A percentile compares a stretch with the other conserved stretches of the same genome.
phyloP scores from a whole-genome alignment of 345 rosid genomes.

The Garcia nutans region DNA sequence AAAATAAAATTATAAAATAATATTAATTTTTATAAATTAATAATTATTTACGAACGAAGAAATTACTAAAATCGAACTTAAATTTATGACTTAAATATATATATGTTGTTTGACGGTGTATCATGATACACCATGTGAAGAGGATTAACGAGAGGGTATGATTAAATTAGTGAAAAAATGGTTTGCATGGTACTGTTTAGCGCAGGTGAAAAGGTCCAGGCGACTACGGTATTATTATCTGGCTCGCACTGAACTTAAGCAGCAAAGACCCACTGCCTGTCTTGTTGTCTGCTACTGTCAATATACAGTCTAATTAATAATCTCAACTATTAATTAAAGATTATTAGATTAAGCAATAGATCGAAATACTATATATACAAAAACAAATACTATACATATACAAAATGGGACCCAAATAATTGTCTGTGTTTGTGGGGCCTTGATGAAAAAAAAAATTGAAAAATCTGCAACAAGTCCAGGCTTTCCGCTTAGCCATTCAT shows the following conservation, averaged over 20 bases:
- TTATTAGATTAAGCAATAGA: neutral
- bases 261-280: conserved; percentile 25
- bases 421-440: neutral
- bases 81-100: too few relatives aligned
- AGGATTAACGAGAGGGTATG: too few relatives aligned
- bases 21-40: too few relatives aligned
- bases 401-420: conserved; percentile 5
- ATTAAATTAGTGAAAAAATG: neutral
- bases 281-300: neutral
- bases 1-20: too few relatives aligned
- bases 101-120: too few relatives aligned
- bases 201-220: neutral
- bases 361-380: neutral
- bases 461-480: neutral
- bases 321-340: too few relatives aligned
- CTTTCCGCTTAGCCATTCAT: conserved; percentile 7
- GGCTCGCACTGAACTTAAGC: conserved; percentile 26
- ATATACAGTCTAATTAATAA: neutral
- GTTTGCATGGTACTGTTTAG: conserved; percentile 25
- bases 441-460: neutral
- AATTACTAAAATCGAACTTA: too few relatives aligned
- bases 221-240: conserved; percentile 22
- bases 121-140: too few relatives aligned
- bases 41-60: too few relatives aligned
- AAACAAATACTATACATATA: neutral